A percentile compares a stretch with the other conserved stretches of the same genome.
Conservation (phyloP, 106 monocot species). For the Acorus calamus region DNA sequence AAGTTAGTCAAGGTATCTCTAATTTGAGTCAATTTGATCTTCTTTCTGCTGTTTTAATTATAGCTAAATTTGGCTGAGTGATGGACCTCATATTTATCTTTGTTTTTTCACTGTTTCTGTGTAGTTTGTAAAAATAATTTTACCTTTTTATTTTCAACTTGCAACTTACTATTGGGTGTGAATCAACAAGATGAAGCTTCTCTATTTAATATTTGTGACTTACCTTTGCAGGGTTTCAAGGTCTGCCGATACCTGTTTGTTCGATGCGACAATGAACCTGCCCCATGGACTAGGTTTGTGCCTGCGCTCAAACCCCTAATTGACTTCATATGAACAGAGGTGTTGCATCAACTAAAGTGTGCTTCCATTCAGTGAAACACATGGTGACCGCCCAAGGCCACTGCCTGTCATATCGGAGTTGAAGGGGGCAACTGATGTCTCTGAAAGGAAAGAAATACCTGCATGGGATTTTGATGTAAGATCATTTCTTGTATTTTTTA, state of each 20-base stretch:
- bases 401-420: slow-evolving; percentile 70
- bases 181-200: too few relatives aligned
- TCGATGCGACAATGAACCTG: slow-evolving; percentile 91
- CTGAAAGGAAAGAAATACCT: slow-evolving; percentile 58
- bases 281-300: slow-evolving; percentile 88
- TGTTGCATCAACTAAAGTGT: too few relatives aligned
- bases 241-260: slow-evolving; percentile 93
- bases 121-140: background rate
- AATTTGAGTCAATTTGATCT: too few relatives aligned
- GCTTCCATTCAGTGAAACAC: slow-evolving; percentile 41
- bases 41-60: too few relatives aligned
- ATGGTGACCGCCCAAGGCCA: slow-evolving; percentile 79
- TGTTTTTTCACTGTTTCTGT: background rate
- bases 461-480: slow-evolving; percentile 89
- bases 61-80: background rate
- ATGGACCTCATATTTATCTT: background rate
- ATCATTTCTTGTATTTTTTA: too few relatives aligned
- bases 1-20: too few relatives aligned
- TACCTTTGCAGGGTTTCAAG: slow-evolving; percentile 50
- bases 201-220: background rate
- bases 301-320: too few relatives aligned
- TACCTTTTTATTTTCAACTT: too few relatives aligned
- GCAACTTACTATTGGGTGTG: too few relatives aligned
- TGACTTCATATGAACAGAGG: too few relatives aligned
- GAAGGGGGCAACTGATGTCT: slow-evolving; percentile 61